Evolutionary conservation across 345 rosid genomes (phyloP), one percentile per base, ranked within the genome.

Genomic region (Reutealis trisperma): DNA sequence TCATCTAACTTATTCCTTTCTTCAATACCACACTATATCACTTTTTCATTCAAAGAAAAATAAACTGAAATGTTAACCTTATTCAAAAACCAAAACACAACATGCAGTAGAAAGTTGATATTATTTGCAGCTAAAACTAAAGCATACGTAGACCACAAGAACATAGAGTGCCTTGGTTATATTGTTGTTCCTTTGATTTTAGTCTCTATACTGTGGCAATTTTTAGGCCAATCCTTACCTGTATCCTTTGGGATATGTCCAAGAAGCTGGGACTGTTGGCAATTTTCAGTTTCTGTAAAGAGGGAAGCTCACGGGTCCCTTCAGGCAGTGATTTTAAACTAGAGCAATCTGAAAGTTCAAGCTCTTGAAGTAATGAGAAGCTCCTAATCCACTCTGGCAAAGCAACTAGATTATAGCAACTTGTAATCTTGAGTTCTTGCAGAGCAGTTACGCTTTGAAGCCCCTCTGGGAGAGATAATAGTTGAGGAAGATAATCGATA

Each of bases 281-380:
- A 63, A 32, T 74, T 21, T 63, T 62, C 70, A 74, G 45, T 74
- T 74, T 32, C 47, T 63, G 47, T 11, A 63, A 63, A 63, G 77
- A 51, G 7, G 27, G 22, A 47, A 49, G 51, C 32, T 18, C 30
- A 63, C 22, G 37, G 2, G 63, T 19, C 47, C 62, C 49, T 72
- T 74, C 62, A 32, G 70, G 70, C 16, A 74, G 37, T 34, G 70
- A 51, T 3, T 14, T 30, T 15, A 51, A 63, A 34, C 70, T 63
- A 13, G 77, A 63, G 77, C 77, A 74, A 30, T 64, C 77, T 4
- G 70, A 63, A 74, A 74, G 51, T 52, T 74, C 62, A 30, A 74
- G 61, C 70, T 74, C 77, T 52, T 34, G 77, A 37, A 74, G 61
- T 7, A 65, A 59, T 59, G 75, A 60, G 22, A 72, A 72, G 55